Conservation (phyloP, 768 basidiomycete genomes). For the Suillus variegatus region DNA sequence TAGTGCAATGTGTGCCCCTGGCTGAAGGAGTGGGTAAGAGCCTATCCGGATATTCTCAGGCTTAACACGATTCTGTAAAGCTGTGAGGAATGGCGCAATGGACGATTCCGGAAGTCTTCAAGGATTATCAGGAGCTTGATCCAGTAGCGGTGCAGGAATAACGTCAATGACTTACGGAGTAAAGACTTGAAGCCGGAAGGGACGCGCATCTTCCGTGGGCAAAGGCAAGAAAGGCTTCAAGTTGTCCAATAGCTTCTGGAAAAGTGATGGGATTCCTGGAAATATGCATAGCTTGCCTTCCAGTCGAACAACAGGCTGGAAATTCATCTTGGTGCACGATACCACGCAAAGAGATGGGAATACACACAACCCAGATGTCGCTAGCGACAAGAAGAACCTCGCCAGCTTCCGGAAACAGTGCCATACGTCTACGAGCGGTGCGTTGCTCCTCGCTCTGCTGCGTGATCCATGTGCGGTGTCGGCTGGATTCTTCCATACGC, state of each 20-base stretch:
- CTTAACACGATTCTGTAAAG: slow-evolving; percentile 71
- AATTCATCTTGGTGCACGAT: neutral
- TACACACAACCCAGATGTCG: slow-evolving; percentile 84
- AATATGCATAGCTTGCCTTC: slow-evolving; percentile 88
- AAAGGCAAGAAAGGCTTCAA: slow-evolving; percentile 76
- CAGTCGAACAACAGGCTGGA: slow-evolving; percentile 84
- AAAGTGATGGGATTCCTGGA: slow-evolving; percentile 87
- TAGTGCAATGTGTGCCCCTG: slow-evolving; percentile 65
- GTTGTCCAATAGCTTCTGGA: slow-evolving; percentile 79
- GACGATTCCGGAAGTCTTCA: slow-evolving; percentile 72
- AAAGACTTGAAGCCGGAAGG: slow-evolving; percentile 79
- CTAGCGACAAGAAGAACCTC: slow-evolving; percentile 79
- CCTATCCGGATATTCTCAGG: slow-evolving; percentile 83
- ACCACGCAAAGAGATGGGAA: neutral
- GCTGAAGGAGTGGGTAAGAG: slow-evolving; percentile 63
- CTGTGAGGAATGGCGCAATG: slow-evolving; percentile 85
- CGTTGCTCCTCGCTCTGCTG: slow-evolving; percentile 75
- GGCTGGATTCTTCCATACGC: slow-evolving; percentile 67
- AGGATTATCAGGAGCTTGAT: neutral
- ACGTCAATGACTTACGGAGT: slow-evolving; percentile 55
- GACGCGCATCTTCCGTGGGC: slow-evolving; percentile 72
- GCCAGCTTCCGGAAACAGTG: slow-evolving; percentile 75
- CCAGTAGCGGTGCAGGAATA: no score
- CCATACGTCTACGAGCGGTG: slow-evolving; percentile 84
- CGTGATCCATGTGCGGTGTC: slow-evolving; percentile 54